These are phyloP conservation scores for Stenogyne calaminthoides DNA, from an alignment of 305 asterid genomes.

Conservation along the genomic window DNA sequence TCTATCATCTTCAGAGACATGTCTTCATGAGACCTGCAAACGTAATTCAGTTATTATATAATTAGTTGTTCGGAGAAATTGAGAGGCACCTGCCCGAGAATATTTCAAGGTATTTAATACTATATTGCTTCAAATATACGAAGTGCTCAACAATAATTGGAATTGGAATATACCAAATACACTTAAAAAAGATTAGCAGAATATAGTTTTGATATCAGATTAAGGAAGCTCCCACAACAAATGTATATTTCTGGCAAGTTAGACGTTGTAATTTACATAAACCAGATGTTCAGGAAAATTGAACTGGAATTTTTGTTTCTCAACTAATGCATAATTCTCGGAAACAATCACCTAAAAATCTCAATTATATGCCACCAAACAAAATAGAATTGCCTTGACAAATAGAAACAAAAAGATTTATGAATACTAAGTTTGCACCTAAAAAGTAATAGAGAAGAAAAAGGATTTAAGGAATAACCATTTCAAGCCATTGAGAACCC, in stretches of 20 bases:
- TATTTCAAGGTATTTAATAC: constrained; percentile 11
- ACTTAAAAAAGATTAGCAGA: background rate
- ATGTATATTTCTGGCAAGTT: background rate
- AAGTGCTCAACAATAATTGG: background rate
- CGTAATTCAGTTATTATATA: constrained; percentile 27
- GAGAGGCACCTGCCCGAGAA: background rate
- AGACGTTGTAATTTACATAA: background rate
- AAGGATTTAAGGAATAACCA: constrained; percentile 46
- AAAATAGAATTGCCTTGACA: background rate
- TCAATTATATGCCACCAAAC: constrained; percentile 5
- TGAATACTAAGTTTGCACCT: constrained; percentile 5
- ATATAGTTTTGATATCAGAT: background rate
- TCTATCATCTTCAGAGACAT: constrained; percentile 89
- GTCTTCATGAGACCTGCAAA: constrained; percentile 90
- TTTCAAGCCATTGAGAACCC: constrained; percentile 51
- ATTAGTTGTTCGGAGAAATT: constrained; percentile 28
- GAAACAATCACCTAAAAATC: constrained; percentile 8
- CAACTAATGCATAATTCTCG: background rate
- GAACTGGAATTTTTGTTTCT: background rate
- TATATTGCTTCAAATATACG: too few relatives aligned
- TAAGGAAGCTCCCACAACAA: background rate
- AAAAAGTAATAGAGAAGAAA: constrained; percentile 16
- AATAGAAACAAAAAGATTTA: constrained; percentile 5
- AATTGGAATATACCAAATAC: background rate
- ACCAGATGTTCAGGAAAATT: background rate